phyloP scores from a whole-genome alignment of 306 rosid genomes.

The Castanea mollissima region DNA sequence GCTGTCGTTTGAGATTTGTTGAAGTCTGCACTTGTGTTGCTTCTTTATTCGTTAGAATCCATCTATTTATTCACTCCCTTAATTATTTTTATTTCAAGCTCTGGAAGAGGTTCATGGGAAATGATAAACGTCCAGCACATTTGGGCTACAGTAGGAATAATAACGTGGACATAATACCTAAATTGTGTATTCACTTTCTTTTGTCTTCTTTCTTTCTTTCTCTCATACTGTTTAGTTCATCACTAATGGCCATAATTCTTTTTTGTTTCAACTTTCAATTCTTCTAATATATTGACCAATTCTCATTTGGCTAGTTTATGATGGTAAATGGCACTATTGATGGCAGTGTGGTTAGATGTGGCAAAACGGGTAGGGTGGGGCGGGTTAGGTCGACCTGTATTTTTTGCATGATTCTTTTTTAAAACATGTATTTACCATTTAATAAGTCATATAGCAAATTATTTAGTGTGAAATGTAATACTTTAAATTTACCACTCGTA shows the following conservation, averaged over 20 bases:
- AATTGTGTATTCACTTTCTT: conserved; percentile 40
- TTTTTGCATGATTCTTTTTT: no score
- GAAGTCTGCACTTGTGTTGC: background rate
- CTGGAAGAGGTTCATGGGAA: conserved; percentile 89
- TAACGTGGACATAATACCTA: conserved; percentile 92
- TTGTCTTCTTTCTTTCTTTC: background rate
- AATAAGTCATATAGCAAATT: no score
- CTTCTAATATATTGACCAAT: background rate
- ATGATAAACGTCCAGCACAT: conserved; percentile 73
- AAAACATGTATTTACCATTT: no score
- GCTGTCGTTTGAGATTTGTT: background rate
- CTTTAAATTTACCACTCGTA: no score
- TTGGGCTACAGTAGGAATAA: conserved; percentile 94
- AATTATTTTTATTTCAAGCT: conserved; percentile 46
- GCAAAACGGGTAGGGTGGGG: accelerated
- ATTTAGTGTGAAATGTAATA: no score
- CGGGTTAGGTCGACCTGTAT: accelerated
- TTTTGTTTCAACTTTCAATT: background rate
- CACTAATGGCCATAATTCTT: conserved; percentile 1
- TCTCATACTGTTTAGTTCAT: background rate
- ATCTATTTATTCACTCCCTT: background rate
- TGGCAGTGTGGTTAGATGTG: no score
- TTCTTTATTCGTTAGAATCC: background rate
- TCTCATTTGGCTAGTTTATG: conserved; percentile 57
- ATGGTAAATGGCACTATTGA: conserved; percentile 93